Conservation (phyloP, 208 protist species). For the Trypanosoma lewisi region DNA sequence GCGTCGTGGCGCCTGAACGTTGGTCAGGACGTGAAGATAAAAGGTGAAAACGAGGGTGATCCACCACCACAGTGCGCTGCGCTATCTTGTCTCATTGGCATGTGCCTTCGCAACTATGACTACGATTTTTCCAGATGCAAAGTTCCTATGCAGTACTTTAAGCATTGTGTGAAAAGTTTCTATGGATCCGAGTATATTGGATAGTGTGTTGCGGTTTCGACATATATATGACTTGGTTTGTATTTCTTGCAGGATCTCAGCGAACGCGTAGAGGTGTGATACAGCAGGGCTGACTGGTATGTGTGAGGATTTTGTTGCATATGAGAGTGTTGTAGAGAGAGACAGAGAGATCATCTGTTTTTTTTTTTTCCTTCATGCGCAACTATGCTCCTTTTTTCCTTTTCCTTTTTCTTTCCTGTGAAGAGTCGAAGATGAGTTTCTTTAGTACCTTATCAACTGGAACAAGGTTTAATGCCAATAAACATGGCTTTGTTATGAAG, state of each 20-base stretch:
- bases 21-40: constrained; percentile 43
- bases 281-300: too few species aligned
- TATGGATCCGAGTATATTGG: constrained; percentile 73
- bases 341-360: too few species aligned
- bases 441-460: constrained; percentile 68
- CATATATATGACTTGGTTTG: too few species aligned
- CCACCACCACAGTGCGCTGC: constrained; percentile 72
- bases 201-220: constrained; percentile 15
- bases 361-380: not conserved
- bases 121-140: constrained; percentile 77
- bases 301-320: too few species aligned
- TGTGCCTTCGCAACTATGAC: constrained; percentile 66
- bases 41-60: constrained; percentile 72
- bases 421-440: constrained; percentile 41
- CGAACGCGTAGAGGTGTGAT: not conserved
- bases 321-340: too few species aligned
- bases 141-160: constrained; percentile 69
- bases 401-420: constrained; percentile 20
- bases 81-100: constrained; percentile 71
- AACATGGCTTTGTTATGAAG: constrained; percentile 57
- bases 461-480: constrained; percentile 47
- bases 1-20: constrained; percentile 41
- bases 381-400: constrained; percentile 10
- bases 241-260: too few species aligned
- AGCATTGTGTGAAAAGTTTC: constrained; percentile 76